Evolutionary conservation across 176 grass and related monocot species (phyloP).

Genomic region (Bonia amplexicaulis): DNA sequence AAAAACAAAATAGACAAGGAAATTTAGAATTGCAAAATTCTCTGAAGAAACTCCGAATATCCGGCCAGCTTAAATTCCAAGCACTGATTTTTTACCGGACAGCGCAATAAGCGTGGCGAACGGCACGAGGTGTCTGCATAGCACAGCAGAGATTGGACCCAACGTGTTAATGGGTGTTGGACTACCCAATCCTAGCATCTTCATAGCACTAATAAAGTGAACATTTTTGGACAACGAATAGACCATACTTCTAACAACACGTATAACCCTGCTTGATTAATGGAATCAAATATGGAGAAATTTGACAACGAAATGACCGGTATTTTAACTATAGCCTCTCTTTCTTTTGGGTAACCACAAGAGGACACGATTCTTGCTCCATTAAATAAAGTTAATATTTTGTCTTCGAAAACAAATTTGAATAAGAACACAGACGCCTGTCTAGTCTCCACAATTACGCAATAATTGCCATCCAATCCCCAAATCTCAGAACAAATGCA

Average conservation of each 20-base stretch:
- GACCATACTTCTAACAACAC: not conserved
- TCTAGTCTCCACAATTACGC: not conserved
- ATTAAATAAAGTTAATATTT: not conserved
- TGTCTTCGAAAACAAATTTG: not conserved
- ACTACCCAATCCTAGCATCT: not conserved
- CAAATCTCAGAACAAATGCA: not conserved
- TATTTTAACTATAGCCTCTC: not conserved
- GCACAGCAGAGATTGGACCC: not conserved
- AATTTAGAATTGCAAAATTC: not conserved
- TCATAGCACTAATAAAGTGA: not conserved
- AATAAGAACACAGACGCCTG: not conserved
- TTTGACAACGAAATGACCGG: not conserved
- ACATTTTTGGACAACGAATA: not conserved
- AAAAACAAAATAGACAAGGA: not conserved
- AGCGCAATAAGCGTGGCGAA: too few relatives aligned
- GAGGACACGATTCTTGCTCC: not conserved
- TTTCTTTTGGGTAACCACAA: not conserved
- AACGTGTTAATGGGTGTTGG: not conserved
- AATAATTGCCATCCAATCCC: not conserved
- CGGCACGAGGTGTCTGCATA: not conserved
- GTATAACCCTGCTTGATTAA: not conserved
- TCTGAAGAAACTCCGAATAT: not conserved
- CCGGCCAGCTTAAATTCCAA: not conserved
- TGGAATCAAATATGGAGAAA: not conserved
- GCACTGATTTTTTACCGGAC: not conserved